These are phyloP conservation scores for Entomortierella lignicola DNA, from an alignment of 192 early-diverging fungal genomes.

Conservation along the genomic window DNA sequence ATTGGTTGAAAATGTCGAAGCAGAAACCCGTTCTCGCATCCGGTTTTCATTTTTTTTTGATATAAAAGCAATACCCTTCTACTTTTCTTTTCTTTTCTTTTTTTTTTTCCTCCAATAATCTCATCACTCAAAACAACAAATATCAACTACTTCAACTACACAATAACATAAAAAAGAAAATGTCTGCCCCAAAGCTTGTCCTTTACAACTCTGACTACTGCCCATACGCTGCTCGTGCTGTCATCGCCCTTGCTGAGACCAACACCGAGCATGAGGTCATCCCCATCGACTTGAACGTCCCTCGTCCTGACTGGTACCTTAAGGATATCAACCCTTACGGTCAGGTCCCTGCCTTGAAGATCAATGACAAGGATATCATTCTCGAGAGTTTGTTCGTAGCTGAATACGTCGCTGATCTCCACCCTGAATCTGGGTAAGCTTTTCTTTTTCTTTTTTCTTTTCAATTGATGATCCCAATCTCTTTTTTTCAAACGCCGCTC, in stretches of 20 bases:
- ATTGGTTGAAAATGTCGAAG: background rate
- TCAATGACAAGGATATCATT: constrained; percentile 65
- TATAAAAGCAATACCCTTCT: background rate
- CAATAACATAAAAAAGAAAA: background rate
- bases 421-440: constrained; percentile 64
- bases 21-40: background rate
- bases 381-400: constrained; percentile 75
- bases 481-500: too few species aligned
- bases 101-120: background rate
- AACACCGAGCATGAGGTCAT: constrained; percentile 63
- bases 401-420: constrained; percentile 73
- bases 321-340: constrained; percentile 74
- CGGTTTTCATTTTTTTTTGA: background rate
- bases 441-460: constrained; percentile 8
- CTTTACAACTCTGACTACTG: constrained; percentile 70
- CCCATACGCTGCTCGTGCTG: constrained; percentile 78
- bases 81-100: background rate
- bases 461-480: too few species aligned
- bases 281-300: constrained; percentile 73
- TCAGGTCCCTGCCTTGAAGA: constrained; percentile 73
- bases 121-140: too few species aligned
- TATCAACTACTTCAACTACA: background rate
- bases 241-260: constrained; percentile 69
- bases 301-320: constrained; percentile 70
- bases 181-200: constrained; percentile 56